phyloP scores from a whole-genome alignment of 805 yeast genomes.

The Cyberlindnera nakhonratchasimensis region DNA sequence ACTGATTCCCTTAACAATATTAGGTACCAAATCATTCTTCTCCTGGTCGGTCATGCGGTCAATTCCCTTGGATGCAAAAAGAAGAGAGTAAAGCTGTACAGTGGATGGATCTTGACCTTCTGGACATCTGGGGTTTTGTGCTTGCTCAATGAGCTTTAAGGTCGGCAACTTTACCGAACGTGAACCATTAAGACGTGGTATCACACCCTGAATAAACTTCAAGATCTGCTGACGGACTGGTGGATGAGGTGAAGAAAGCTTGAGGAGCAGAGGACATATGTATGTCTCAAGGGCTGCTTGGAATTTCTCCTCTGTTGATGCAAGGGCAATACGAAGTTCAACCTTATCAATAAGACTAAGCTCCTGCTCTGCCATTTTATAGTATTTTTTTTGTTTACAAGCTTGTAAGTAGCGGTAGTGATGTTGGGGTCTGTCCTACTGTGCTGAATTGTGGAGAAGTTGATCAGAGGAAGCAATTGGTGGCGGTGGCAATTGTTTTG shows the following conservation, averaged over 20 bases:
- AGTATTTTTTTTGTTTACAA: too few species aligned
- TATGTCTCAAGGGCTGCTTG: constrained; percentile 57
- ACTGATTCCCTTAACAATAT: constrained; percentile 45
- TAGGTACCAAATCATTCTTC: constrained; percentile 41
- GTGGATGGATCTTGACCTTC: constrained; percentile 32
- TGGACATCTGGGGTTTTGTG: constrained; percentile 48
- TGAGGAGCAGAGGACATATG: constrained; percentile 73
- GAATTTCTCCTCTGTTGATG: constrained; percentile 63
- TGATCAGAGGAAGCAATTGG: background rate
- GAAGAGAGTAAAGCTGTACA: constrained; percentile 58
- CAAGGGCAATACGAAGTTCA: constrained; percentile 76
- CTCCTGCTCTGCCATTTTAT: constrained; percentile 39
- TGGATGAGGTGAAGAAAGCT: constrained; percentile 66
- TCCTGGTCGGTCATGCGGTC: constrained; percentile 47
- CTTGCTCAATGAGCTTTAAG: constrained; percentile 59
- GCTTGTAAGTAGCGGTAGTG: too few species aligned
- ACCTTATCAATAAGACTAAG: constrained; percentile 66
- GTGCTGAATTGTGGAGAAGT: background rate
- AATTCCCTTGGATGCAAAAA: constrained; percentile 66
- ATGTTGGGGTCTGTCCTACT: too few species aligned
- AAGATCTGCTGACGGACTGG: constrained; percentile 66
- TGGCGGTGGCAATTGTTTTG: constrained; percentile 4
- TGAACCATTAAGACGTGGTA: constrained; percentile 62
- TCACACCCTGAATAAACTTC: constrained; percentile 60
- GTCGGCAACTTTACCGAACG: constrained; percentile 60